These are phyloP conservation scores for Komagataella pseudopastoris DNA, from an alignment of 805 yeast species.

Conservation along the genomic window DNA sequence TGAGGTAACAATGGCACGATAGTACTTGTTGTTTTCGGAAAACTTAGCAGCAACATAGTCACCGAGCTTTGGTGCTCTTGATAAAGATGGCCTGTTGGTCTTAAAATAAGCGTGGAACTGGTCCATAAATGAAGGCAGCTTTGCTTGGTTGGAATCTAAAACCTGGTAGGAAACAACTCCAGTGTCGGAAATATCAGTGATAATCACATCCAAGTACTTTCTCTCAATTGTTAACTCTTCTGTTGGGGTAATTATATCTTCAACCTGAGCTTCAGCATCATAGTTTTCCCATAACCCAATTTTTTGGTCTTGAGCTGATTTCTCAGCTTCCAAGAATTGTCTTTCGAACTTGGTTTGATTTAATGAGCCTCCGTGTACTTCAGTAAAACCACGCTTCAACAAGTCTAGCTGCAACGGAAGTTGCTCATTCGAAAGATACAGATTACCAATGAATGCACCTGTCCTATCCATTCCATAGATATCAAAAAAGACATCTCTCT, in stretches of 20 bases:
- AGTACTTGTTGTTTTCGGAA: constrained; percentile 37
- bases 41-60: constrained; percentile 44
- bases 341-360: constrained; percentile 38
- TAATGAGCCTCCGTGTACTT: constrained; percentile 54
- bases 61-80: constrained; percentile 31
- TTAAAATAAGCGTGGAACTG: constrained; percentile 31
- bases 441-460: constrained; percentile 71
- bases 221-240: constrained; percentile 14
- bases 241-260: constrained; percentile 7
- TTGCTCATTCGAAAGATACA: constrained; percentile 36
- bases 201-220: constrained; percentile 35
- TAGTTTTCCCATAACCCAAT: constrained; percentile 60
- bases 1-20: constrained; percentile 40
- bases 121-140: constrained; percentile 30
- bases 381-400: constrained; percentile 48
- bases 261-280: constrained; percentile 11
- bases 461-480: constrained; percentile 59
- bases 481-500: constrained; percentile 61
- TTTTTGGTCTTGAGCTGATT: constrained; percentile 36
- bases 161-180: constrained; percentile 35
- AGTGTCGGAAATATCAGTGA: constrained; percentile 29
- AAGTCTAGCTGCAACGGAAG: constrained; percentile 46
- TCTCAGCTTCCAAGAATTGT: constrained; percentile 49
- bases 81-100: constrained; percentile 20
- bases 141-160: constrained; percentile 22